These are phyloP conservation scores for Saccharomyces hybrid DNA, from an alignment of 1,139 yeast genomes.

Conservation along the genomic window DNA sequence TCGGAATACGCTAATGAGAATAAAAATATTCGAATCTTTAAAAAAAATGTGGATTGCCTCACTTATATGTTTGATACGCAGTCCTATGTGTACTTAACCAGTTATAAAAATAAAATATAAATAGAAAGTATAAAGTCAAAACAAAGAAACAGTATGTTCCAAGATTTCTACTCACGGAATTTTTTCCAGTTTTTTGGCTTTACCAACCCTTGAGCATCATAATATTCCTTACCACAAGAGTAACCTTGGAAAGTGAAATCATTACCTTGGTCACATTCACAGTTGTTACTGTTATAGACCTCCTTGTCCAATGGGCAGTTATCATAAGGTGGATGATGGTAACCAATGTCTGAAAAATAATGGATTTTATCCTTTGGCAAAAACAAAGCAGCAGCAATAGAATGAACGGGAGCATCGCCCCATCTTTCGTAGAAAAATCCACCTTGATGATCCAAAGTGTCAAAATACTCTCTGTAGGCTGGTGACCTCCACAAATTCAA, in stretches of 20 bases:
- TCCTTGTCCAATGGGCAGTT: constrained; percentile 58
- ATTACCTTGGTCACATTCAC: constrained; percentile 57
- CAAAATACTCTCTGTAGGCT: constrained; percentile 62
- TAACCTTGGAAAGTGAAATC: constrained; percentile 63
- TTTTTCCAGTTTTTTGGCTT: constrained; percentile 52
- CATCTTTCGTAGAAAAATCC: constrained; percentile 88
- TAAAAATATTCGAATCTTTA: background rate
- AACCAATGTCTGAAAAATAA: constrained; percentile 67
- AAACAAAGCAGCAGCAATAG: constrained; percentile 72
- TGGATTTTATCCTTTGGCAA: constrained; percentile 59
- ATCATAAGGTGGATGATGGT: constrained; percentile 49
- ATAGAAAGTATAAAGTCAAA: background rate
- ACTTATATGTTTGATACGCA: background rate
- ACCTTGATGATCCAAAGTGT: constrained; percentile 66
- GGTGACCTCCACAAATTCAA: constrained; percentile 68
- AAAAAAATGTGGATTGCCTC: background rate
- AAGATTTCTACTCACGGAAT: constrained; percentile 3
- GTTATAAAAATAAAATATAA: background rate
- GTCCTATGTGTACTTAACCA: background rate
- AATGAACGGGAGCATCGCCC: constrained; percentile 92
- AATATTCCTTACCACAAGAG: constrained; percentile 53
- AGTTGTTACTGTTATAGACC: constrained; percentile 43
- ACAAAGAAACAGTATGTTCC: background rate
- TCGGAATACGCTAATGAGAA: background rate
- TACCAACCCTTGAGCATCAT: constrained; percentile 39